A percentile compares a stretch with the other conserved stretches of the same genome.
These are phyloP conservation scores for Boletus reticuloceps DNA, from an alignment of 768 basidiomycete genomes.

Conservation along the genomic window DNA sequence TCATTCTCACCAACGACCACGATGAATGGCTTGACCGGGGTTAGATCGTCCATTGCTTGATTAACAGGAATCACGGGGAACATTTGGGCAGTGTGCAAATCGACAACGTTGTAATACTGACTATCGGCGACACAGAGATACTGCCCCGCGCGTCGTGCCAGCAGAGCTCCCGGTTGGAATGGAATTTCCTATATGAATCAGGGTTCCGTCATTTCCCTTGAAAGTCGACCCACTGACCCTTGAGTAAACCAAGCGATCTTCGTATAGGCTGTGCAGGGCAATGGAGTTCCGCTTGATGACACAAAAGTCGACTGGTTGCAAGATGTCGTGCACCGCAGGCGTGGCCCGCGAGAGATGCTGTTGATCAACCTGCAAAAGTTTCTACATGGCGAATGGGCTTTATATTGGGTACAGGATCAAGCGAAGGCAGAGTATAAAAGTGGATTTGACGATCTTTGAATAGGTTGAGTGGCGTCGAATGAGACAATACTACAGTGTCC, in stretches of 20 bases:
- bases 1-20: constrained; percentile 74
- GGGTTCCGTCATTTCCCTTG: background rate
- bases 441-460: constrained; percentile 59
- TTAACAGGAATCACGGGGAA: constrained; percentile 77
- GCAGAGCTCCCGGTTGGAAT: constrained; percentile 51
- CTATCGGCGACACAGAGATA: constrained; percentile 74
- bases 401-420: constrained; percentile 67
- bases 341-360: constrained; percentile 55
- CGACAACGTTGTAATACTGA: constrained; percentile 72
- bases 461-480: background rate
- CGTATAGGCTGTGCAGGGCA: constrained; percentile 56
- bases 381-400: constrained; percentile 81
- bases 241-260: constrained; percentile 59
- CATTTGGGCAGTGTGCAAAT: constrained; percentile 68
- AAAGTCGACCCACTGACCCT: constrained; percentile 43
- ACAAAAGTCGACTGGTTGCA: constrained; percentile 65
- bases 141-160: constrained; percentile 61
- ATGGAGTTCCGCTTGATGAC: constrained; percentile 68
- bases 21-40: constrained; percentile 63
- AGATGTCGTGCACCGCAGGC: constrained; percentile 38
- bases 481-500: constrained; percentile 11
- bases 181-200: constrained; percentile 60
- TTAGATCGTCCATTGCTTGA: constrained; percentile 50
- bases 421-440: constrained; percentile 77
- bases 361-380: constrained; percentile 81